Conservation (phyloP, 768 basidiomycete genomes). For the Chiua virens region DNA sequence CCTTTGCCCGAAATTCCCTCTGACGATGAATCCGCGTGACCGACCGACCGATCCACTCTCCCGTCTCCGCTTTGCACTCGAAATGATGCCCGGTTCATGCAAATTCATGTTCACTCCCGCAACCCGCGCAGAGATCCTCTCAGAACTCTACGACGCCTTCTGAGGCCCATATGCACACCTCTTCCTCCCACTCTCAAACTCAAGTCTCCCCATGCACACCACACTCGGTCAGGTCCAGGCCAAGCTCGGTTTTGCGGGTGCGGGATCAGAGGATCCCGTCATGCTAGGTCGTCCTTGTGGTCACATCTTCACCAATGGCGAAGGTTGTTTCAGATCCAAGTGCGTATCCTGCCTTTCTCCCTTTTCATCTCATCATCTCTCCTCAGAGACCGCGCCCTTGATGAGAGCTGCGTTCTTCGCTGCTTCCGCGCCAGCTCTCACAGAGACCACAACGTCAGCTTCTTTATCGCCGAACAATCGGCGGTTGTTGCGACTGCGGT, state of each 20-base stretch:
- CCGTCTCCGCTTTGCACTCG: constrained; percentile 72
- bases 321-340: constrained; percentile 94
- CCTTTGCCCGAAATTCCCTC: constrained; percentile 55
- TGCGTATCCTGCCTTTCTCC: constrained; percentile 41
- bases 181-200: constrained; percentile 67
- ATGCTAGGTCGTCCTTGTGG: constrained; percentile 77
- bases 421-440: constrained; percentile 93
- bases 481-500: constrained; percentile 95
- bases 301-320: constrained; percentile 86
- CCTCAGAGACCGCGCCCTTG: constrained; percentile 82
- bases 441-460: constrained; percentile 84
- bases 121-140: constrained; percentile 78
- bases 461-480: constrained; percentile 92
- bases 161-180: constrained; percentile 74
- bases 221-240: constrained; percentile 72
- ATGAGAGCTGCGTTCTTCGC: constrained; percentile 84
- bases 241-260: constrained; percentile 53
- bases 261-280: constrained; percentile 57
- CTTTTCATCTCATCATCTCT: background rate
- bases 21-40: constrained; percentile 56
- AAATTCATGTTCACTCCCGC: constrained; percentile 76
- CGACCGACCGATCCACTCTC: constrained; percentile 61
- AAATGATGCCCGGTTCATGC: constrained; percentile 77
- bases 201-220: constrained; percentile 59
- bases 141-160: constrained; percentile 78